These are phyloP conservation scores for Salix purpurea DNA, from an alignment of 345 rosid genomes.

Conservation along the genomic window DNA sequence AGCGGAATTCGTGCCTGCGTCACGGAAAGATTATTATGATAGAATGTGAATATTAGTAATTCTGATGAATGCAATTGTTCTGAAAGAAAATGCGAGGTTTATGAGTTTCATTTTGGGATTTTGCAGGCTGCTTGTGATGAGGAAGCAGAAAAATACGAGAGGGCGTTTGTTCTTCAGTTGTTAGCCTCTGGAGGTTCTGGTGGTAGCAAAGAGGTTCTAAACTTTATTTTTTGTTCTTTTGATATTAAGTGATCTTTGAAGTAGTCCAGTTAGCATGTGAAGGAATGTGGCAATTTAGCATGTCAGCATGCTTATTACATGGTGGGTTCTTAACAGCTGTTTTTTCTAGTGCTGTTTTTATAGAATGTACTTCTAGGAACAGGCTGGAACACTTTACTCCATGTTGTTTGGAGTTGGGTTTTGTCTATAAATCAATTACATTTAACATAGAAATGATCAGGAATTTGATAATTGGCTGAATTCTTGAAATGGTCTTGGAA, in stretches of 20 bases:
- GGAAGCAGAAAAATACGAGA: slow-evolving; percentile 62
- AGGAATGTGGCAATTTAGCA: background rate
- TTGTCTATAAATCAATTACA: background rate
- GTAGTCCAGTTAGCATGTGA: background rate
- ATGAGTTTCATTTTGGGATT: slow-evolving; percentile 9
- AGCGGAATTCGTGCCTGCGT: background rate
- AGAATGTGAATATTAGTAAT: background rate
- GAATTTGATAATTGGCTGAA: background rate
- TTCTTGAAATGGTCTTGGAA: background rate
- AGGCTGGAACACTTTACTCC: background rate
- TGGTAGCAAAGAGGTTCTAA: slow-evolving; percentile 58
- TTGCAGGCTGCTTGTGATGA: slow-evolving; percentile 76
- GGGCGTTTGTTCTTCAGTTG: slow-evolving; percentile 77
- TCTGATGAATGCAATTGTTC: background rate
- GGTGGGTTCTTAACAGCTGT: background rate
- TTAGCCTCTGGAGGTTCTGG: slow-evolving; percentile 46
- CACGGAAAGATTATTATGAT: background rate
- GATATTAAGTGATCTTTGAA: background rate
- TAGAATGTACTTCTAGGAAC: background rate
- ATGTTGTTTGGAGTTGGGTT: background rate
- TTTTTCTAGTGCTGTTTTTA: background rate
- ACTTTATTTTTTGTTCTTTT: background rate
- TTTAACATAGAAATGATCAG: background rate
- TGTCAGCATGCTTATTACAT: background rate
- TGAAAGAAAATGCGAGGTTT: background rate